These are phyloP conservation scores for Thielaviopsis cerberus DNA, from an alignment of 2,329 filamentous ascomycete species.

Conservation along the genomic window DNA sequence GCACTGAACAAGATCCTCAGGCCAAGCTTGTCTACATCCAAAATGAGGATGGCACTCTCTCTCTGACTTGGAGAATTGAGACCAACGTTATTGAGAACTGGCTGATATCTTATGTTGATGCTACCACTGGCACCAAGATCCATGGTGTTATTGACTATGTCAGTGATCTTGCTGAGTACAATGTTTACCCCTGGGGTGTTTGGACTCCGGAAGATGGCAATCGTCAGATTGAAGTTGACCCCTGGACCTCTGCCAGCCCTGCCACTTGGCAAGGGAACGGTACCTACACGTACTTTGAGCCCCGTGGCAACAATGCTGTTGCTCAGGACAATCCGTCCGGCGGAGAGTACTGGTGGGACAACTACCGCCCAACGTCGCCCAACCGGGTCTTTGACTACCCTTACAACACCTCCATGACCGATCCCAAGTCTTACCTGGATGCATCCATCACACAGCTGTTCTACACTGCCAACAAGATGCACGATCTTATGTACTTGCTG, in stretches of 20 bases:
- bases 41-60: constrained; percentile 27
- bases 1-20: constrained; percentile 32
- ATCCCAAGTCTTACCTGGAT: constrained; percentile 27
- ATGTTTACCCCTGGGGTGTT: constrained; percentile 41
- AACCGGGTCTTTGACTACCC: constrained; percentile 28
- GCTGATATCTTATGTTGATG: constrained; percentile 40
- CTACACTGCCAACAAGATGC: constrained; percentile 41
- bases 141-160: constrained; percentile 39
- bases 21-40: constrained; percentile 37
- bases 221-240: constrained; percentile 27
- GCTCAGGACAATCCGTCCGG: constrained; percentile 34
- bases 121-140: constrained; percentile 26
- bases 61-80: constrained; percentile 38
- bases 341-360: constrained; percentile 18
- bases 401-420: constrained; percentile 20
- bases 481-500: constrained; percentile 37
- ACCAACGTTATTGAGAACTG: constrained; percentile 38
- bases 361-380: constrained; percentile 28
- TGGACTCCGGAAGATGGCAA: too few relatives aligned
- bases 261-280: constrained; percentile 38
- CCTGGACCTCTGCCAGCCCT: constrained; percentile 27
- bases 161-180: constrained; percentile 30
- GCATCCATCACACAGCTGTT: constrained; percentile 41
- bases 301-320: constrained; percentile 40
- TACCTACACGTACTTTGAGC: constrained; percentile 28